Evolutionary conservation across 2,329 filamentous ascomycete species (phyloP), one percentile per base, ranked within the genome.

Genomic region (Simplicillium sp.): DNA sequence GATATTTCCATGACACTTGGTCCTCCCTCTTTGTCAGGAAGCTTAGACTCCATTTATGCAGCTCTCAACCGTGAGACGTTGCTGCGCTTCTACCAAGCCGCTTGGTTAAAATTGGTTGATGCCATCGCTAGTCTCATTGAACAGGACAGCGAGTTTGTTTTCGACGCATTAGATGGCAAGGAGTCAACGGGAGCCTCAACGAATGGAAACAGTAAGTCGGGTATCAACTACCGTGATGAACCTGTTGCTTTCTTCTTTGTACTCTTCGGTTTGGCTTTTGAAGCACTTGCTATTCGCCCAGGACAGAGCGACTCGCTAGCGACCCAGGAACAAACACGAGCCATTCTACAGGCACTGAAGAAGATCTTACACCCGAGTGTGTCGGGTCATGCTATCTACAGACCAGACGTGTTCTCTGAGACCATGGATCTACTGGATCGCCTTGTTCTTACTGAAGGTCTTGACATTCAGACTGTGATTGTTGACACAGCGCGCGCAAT

Each of bases 181-280:
- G 75, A 77, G 51, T 65, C 65, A 0, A 66, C 70, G 9, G 71
- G 65, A 16, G 60, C 66, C 4, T 60, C 62, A 9, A 54, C 61
- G 18, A 74, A 71, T 44, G 70, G 68, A 3, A 66, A 73, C 34
- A 66, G 69, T 13, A 86, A 83, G 56, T 73, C 81, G 37, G 86
- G 90, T 49, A 97, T 98, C 65, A 97, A 97, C 60, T 98, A 98
- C 58, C 85, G 92, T 37, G 90, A 97, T 55, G 92, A 98, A 58
- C 92, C 92, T 1, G 87, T 97, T 2, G 92, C 92, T 1, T 98
- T 98, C 71, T 98, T 98, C 68, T 98, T 98, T 54, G 90, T 98
- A 12, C 74, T 98, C 0, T 98, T 97, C 52, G 92, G 92, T 11
- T 82, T 98, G 43, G 88, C 90, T 0, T 97, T 98, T 51, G 94